Base-by-base conservation (phyloP, 768 basidiomycete species). In the Lentinus tigrinus region DNA sequence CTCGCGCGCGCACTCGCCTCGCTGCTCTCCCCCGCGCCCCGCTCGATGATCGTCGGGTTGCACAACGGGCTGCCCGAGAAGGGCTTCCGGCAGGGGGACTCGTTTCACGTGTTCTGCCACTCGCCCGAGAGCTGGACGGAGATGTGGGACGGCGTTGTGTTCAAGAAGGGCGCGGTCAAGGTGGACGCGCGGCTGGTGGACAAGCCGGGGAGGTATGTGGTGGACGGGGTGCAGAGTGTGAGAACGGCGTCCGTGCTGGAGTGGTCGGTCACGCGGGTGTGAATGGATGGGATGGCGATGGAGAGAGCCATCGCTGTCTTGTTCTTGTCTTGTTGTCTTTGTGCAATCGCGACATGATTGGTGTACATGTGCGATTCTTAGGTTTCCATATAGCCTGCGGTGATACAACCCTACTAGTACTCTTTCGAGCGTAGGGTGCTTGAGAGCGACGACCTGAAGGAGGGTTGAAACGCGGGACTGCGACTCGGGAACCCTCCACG, bases 1-100 rank as follows among this genome's bases (percentile, higher is more conserved):
- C 67, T 82, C 27, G 81, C 77, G 3, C 71, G 66, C 14, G 67
- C 70, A 8, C 60, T 81, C 13, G 77, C 75, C 0, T 69, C 69
- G 1, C 63, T 81, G 7, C 70, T 81, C 11, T 73, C 75, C 0
- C 74, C 74, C 3, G 62, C 61, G 27, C 71, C 76, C 1, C 80
- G 79, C 1, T 78, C 78, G 0, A 61, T 78, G 14, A 77, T 81
- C 34, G 77, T 80, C 50, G 80, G 81, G 13, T 53, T 62, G 13
- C 78, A 81, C 54, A 61, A 58, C 34, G 74, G 66, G 16, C 59
- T 52, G 13, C 63, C 65, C 3, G 69, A 74, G 56, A 74, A 71
- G 56, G 75, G 75, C 19, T 31, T 39, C 42, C 31, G 24, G 36
- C 11, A 24, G 13, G 46, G 27, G 24, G n/a, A 37, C 6, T 31